Conservation (phyloP, 164 flowering plant genomes). For the Dillenia turbinata region DNA sequence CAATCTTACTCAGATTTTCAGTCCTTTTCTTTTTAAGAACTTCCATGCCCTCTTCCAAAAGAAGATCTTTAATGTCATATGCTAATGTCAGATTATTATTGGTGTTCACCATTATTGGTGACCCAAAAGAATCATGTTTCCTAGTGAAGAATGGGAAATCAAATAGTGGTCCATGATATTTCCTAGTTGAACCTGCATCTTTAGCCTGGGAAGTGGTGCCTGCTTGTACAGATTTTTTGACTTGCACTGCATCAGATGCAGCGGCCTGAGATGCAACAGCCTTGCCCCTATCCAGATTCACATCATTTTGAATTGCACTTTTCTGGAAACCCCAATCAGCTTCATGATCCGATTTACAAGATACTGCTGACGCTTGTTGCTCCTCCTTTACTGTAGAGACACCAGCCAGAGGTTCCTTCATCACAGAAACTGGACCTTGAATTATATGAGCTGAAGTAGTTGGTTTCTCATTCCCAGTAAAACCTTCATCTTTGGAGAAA, state of each 20-base stretch:
- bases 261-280: constrained; percentile 37
- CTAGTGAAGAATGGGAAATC: constrained; percentile 92
- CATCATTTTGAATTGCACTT: constrained; percentile 42
- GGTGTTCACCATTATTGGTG: constrained; percentile 46
- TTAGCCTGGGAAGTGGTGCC: constrained; percentile 46
- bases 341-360: constrained; percentile 67
- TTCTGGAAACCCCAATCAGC: constrained; percentile 44
- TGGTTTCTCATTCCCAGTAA: constrained; percentile 45
- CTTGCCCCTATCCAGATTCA: constrained; percentile 64
- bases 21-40: constrained; percentile 66
- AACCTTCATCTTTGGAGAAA: constrained; percentile 43
- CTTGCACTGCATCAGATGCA: constrained; percentile 47
- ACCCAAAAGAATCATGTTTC: constrained; percentile 77
- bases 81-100: constrained; percentile 62
- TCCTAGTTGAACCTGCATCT: constrained; percentile 63
- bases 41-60: constrained; percentile 76
- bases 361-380: constrained; percentile 22
- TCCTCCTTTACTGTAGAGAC: constrained; percentile 59
- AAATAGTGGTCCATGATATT: constrained; percentile 94
- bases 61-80: constrained; percentile 83
- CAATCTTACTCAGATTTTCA: constrained; percentile 77
- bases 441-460: constrained; percentile 22
- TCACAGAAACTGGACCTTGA: constrained; percentile 26
- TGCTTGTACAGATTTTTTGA: constrained; percentile 54
- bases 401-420: constrained; percentile 36